Base-by-base conservation (phyloP, 208 protist species). In the Leishmania major region DNA sequence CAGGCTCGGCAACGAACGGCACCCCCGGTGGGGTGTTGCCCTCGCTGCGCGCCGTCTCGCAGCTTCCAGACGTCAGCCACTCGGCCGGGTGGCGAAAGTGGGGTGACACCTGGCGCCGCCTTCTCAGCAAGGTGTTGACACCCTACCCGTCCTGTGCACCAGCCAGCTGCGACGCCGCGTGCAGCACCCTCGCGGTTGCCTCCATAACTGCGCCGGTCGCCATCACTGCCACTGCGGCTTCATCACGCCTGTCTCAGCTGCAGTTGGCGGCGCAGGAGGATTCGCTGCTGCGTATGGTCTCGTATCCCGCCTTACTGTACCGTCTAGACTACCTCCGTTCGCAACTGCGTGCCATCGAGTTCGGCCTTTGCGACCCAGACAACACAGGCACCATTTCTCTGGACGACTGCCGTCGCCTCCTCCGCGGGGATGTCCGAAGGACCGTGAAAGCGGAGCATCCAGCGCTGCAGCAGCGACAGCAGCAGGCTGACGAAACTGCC, bases 341-440 rank as follows among this genome's bases (percentile, higher is more conserved):
- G 89, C 87, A 92, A 77, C 83, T 96, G 75, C 87, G 91, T 15
- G 89, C 85, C 11, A 71, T 96, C 59, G 91, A 92, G 85, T 94
- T 94, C 67, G 84, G 90, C 45, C 78, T 92, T 1, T 91, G 88
- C 53, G 93, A 94, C 70, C 78, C 81, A 55, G 15, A 64, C 51
- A 93, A 94, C 86, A 92, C 71, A 1, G 88, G 91, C 25, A 28
- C 78, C 80, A 93, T 94, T 59, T 81, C 79, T 8, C 37, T 93
- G 43, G 67, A 84, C 22, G 87, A 96, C 53, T 92, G 90, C 80
- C 76, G 78, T 13, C 28, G 59, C 49, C 84, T 95, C 76, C 72
- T 95, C n/a, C 71, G 82, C 55, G 78, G 78, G 11, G 80, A 81
- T 79, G 40, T 10, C 66, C 25, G 59, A 2, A 45, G 47, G 40